Percentiles rank a stretch among this genome's conserved stretches.
Conservation (phyloP, 1,284 basidiomycete genomes). For the Ganoderma leucocontextum region DNA sequence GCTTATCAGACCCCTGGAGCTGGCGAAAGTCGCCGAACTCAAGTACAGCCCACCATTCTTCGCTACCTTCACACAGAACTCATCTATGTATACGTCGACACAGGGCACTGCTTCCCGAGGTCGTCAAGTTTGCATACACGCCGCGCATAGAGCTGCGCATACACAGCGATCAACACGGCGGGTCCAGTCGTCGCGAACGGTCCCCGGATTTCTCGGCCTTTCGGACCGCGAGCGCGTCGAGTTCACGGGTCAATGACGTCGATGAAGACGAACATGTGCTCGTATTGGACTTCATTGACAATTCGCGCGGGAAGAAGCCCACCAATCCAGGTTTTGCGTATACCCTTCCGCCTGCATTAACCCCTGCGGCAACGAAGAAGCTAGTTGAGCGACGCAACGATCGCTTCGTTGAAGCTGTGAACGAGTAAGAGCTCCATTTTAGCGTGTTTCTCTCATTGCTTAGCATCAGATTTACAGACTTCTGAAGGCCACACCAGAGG, state of each 20-base stretch:
- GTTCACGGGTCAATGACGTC: conserved; percentile 24
- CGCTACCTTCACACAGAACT: conserved; percentile 2
- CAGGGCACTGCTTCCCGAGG: conserved; percentile 82
- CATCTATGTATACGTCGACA: neutral
- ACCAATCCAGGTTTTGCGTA: conserved; percentile 44
- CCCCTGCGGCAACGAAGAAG: conserved; percentile 69
- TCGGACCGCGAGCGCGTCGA: conserved; percentile 23
- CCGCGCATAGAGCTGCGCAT: conserved; percentile 71
- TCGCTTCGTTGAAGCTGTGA: conserved; percentile 71
- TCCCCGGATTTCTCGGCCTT: conserved; percentile 52
- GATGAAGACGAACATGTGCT: conserved; percentile 69
- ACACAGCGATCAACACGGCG: conserved; percentile 50
- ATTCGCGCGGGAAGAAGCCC: conserved; percentile 52
- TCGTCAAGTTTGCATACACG: conserved; percentile 87
- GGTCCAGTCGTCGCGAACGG: conserved; percentile 31
- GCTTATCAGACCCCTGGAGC: conserved; percentile 73
- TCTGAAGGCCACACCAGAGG: conserved; percentile 59
- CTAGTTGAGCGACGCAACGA: conserved; percentile 79
- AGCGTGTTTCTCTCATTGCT: neutral
- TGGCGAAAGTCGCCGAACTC: conserved; percentile 83
- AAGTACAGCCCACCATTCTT: conserved; percentile 61
- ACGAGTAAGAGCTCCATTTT: conserved; percentile 60
- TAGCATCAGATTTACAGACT: conserved; percentile 52
- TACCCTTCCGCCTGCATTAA: conserved; percentile 57
- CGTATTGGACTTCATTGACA: conserved; percentile 78